These are phyloP conservation scores for Aspergillus sclerotiicarbonarius DNA, from an alignment of 495 filamentous ascomycete genomes.

Conservation along the genomic window DNA sequence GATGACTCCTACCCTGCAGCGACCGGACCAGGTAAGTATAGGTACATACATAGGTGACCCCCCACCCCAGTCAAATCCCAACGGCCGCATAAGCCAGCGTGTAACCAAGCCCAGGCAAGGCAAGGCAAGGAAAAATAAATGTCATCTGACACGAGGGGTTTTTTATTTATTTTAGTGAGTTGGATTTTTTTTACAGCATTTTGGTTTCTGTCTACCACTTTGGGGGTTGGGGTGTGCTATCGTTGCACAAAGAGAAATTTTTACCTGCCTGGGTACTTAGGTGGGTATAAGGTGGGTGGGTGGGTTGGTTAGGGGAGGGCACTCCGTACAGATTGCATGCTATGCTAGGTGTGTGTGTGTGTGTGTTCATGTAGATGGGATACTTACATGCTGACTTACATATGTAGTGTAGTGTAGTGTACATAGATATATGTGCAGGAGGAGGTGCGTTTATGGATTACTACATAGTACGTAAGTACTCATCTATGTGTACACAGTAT, in stretches of 20 bases:
- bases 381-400: background rate
- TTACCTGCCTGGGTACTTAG: background rate
- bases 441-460: too few relatives aligned
- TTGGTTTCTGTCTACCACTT: too few relatives aligned
- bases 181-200: too few relatives aligned
- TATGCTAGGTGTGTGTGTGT: background rate
- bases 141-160: background rate
- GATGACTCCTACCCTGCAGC: too few relatives aligned
- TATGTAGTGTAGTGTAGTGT: background rate
- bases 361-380: background rate
- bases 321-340: background rate
- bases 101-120: background rate
- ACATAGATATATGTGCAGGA: background rate
- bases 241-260: background rate
- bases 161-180: too few relatives aligned
- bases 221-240: too few relatives aligned
- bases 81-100: background rate
- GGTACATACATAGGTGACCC: too few relatives aligned
- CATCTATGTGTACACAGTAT: background rate
- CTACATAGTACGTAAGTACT: background rate
- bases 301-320: too few relatives aligned
- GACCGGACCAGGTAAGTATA: too few relatives aligned
- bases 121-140: too few relatives aligned
- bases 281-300: background rate
- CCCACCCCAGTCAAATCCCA: background rate